phyloP scores from a whole-genome alignment of 2,329 filamentous ascomycete genomes.

The Colletotrichum incanum region DNA sequence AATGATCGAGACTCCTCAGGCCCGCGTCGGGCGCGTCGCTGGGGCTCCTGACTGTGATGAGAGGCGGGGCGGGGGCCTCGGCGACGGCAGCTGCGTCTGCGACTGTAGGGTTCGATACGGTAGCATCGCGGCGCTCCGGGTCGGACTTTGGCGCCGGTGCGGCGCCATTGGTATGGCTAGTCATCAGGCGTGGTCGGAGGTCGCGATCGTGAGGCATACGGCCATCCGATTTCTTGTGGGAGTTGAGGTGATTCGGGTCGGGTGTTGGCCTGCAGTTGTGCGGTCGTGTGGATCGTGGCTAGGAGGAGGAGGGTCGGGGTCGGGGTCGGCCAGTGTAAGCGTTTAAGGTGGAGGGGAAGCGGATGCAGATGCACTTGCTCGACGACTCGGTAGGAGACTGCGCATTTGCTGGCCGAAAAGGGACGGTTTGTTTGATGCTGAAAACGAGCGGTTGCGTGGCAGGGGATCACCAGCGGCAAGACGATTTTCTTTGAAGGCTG shows the following conservation, averaged over 20 bases:
- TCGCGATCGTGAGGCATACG: constrained; percentile 39
- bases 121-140: constrained; percentile 38
- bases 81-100: constrained; percentile 16
- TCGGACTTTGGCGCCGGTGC: constrained; percentile 36
- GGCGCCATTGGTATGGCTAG: constrained; percentile 53
- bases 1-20: constrained; percentile 84
- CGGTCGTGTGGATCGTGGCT: constrained; percentile 11
- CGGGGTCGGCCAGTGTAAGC: constrained; percentile 24
- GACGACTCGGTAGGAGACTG: constrained; percentile 13
- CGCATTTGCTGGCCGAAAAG: constrained; percentile 13
- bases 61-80: constrained; percentile 32
- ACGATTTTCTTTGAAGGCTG: not conserved
- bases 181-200: constrained; percentile 48
- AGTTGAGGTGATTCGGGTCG: not conserved
- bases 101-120: constrained; percentile 12
- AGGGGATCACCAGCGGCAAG: constrained; percentile 15
- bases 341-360: constrained; percentile 28
- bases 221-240: constrained; percentile 34
- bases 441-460: constrained; percentile 30
- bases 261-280: constrained; percentile 20
- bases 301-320: constrained; percentile 10
- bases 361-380: constrained; percentile 27
- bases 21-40: constrained; percentile 74
- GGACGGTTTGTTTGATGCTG: not conserved
- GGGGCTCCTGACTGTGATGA: constrained; percentile 34